Conservation (phyloP, 169 alveolate genomes). For the Amoebophrya sp. region DNA sequence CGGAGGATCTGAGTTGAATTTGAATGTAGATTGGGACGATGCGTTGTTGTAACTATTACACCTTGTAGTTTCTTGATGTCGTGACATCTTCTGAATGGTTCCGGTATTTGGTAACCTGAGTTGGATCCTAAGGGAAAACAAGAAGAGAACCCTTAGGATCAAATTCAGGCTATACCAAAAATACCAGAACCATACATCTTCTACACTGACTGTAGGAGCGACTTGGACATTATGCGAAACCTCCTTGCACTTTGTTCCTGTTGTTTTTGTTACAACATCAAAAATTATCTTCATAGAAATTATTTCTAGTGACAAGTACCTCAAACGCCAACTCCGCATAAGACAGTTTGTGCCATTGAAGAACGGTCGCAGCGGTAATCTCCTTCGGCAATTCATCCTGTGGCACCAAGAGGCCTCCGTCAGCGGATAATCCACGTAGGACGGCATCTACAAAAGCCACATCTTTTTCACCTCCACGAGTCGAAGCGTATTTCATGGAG, state of each 20-base stretch:
- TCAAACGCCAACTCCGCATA: not conserved
- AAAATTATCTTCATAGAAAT: too few species aligned
- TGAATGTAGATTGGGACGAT: too few species aligned
- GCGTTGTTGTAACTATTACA: too few species aligned
- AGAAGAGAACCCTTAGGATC: too few species aligned
- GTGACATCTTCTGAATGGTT: too few species aligned
- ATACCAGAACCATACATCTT: too few species aligned
- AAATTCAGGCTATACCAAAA: too few species aligned
- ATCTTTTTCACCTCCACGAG: not conserved
- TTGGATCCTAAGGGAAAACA: too few species aligned
- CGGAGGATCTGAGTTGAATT: not conserved
- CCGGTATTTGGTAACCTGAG: too few species aligned
- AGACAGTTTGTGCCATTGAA: not conserved
- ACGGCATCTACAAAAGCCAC: not conserved
- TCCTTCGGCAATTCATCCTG: not conserved
- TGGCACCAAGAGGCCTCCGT: slow-evolving; percentile 45
- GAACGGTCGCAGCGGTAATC: slow-evolving; percentile 10
- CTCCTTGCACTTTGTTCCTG: not conserved
- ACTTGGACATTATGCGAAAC: not conserved
- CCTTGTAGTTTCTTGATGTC: too few species aligned
- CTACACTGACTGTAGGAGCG: too few species aligned
- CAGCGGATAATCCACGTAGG: slow-evolving; percentile 40
- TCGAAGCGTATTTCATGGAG: too few species aligned
- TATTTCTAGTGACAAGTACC: not conserved
- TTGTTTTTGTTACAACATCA: not conserved